Conservation (phyloP, 169 alveolate genomes). For the Babesia divergens region DNA sequence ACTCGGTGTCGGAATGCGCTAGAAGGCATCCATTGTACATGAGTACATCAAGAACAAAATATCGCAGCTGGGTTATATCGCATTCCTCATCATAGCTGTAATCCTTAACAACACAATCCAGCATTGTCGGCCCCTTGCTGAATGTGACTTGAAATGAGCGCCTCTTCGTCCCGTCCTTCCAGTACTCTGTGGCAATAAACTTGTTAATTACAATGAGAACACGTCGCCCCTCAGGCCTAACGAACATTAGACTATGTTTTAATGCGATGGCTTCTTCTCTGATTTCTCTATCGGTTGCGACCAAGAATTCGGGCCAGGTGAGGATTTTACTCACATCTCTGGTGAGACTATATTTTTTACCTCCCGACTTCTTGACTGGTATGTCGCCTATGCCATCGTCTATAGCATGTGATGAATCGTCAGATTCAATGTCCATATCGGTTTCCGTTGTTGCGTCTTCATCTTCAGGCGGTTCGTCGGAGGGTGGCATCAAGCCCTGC, state of each 20-base stretch:
- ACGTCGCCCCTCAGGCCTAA: conserved; percentile 56
- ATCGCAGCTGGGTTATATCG: background rate
- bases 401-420: too few relatives aligned
- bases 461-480: background rate
- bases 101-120: conserved; percentile 53
- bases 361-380: background rate
- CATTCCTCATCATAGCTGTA: background rate
- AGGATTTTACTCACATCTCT: conserved; percentile 5
- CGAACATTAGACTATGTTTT: conserved; percentile 33
- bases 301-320: conserved; percentile 52
- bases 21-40: conserved; percentile 46
- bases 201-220: conserved; percentile 35
- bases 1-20: conserved; percentile 53
- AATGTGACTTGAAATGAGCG: conserved; percentile 22
- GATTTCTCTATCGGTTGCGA: conserved; percentile 30
- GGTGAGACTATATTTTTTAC: background rate
- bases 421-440: background rate
- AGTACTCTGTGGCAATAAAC: conserved; percentile 26
- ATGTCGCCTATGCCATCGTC: too few relatives aligned
- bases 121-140: conserved; percentile 55
- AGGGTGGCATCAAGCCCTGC: background rate
- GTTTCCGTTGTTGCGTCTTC: background rate
- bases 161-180: conserved; percentile 10
- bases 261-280: conserved; percentile 51
- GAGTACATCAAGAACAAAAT: conserved; percentile 48